Percentiles rank a stretch among this genome's conserved stretches.
Conservation (phyloP, 176 grass and related monocot species). For the Leersia perrieri region DNA sequence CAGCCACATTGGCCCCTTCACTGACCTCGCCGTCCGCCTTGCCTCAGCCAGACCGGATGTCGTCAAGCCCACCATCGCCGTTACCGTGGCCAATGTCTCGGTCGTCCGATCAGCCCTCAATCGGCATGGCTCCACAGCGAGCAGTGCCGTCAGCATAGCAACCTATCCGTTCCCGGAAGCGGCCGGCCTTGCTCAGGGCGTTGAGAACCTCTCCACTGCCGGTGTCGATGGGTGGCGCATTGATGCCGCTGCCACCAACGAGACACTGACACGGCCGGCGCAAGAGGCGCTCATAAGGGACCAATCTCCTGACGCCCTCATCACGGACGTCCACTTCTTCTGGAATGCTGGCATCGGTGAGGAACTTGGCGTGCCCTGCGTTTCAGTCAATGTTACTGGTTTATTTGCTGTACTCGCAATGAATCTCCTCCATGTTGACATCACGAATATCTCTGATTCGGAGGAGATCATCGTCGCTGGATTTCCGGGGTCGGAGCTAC, state of each 20-base stretch:
- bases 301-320: conserved; percentile 21
- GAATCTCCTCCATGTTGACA: neutral
- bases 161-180: conserved; percentile 6
- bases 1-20: conserved; percentile 23
- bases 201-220: conserved; percentile 2
- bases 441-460: too few relatives aligned
- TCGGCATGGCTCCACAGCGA: neutral
- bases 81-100: conserved; percentile 12
- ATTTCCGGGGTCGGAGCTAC: neutral
- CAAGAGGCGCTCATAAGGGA: neutral
- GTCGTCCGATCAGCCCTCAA: neutral
- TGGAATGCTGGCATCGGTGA: conserved; percentile 10
- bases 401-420: conserved; percentile 7
- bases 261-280: neutral
- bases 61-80: conserved; percentile 32
- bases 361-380: neutral
- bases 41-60: neutral
- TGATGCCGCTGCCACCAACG: neutral
- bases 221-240: neutral
- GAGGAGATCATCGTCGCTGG: neutral
- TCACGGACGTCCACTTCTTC: conserved; percentile 24
- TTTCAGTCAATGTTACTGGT: neutral
- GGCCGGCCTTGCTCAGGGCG: neutral
- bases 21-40: conserved; percentile 32
- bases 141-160: neutral